Evolutionary conservation across 148 eudicot species (phyloP), one percentile per base, ranked within the genome.

Genomic region (Nepenthes mirabilis): DNA sequence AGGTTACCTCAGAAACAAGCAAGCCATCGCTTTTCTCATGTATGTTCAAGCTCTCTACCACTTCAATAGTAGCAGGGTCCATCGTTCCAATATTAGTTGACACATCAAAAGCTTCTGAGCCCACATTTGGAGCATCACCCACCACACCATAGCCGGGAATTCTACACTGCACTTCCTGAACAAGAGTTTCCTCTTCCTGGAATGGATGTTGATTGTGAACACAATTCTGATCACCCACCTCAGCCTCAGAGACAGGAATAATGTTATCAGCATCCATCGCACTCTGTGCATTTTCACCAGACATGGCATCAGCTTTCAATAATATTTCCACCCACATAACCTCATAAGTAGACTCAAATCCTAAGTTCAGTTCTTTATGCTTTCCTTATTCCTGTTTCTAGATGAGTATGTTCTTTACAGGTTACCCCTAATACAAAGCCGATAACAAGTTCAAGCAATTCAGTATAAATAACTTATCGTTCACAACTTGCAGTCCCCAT

Each of bases 261-360:
- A 58, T 47, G 43, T 68, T 67, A 61, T 79, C 79, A 68, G 78
- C 76, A 65, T 88, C 96, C 97, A 83, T 86, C 68, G 66, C 57
- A 50, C 45, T 36, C 84, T 80, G 64, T 45, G 23, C 33, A 54
- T 33, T 54, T 33, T 23, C 23, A 33, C 36, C 57, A 54, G 23
- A 14, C 3, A 23, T n/a, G 5, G 23, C 36, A 54, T 54, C 23
- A 34, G 33, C 11, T 23, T 23, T 23, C 2, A 11, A 54, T 14
- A 33, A 4, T 11, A 14, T 4, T 14, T 52, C 3, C n/a, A 34
- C 34, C 36, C 2, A 33, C 34, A 14, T 54, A 12, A 54, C 34
- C 57, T 54, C 5, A 33, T 54, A 33, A 54, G 0, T 11, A 11
- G 23, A 7, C 6, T 6, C 6, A 50, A 50, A 50, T 7, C 23